These are phyloP conservation scores for Nemania abortiva DNA, from an alignment of 2,329 filamentous ascomycete genomes.

Conservation along the genomic window DNA sequence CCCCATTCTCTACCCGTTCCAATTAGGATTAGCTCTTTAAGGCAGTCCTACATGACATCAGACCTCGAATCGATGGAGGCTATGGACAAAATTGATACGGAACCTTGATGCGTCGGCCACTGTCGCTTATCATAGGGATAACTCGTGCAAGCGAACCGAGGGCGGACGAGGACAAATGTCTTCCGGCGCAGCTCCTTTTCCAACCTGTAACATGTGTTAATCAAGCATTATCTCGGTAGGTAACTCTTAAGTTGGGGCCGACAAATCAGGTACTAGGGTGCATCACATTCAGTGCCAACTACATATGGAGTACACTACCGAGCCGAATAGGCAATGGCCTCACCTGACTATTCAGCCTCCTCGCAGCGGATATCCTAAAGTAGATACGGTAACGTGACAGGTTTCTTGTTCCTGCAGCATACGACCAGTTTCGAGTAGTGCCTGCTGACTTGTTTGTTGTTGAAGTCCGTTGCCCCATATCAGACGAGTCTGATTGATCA, in stretches of 20 bases:
- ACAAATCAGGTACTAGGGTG: not conserved
- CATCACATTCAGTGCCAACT: not conserved
- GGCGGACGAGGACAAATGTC: no score
- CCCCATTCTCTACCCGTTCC: not conserved
- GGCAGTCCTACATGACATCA: constrained; percentile 6
- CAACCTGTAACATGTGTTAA: constrained; percentile 1
- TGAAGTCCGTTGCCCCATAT: not conserved
- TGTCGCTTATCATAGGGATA: constrained; percentile 25
- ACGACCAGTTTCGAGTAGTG: not conserved
- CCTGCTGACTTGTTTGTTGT: constrained; percentile 1
- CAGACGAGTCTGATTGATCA: constrained; percentile 5
- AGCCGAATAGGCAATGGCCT: not conserved
- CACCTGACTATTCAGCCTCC: constrained; percentile 27
- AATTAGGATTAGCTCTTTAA: not conserved
- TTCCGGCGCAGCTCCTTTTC: not conserved
- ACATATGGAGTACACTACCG: not conserved
- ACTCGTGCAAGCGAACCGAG: constrained; percentile 7
- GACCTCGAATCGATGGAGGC: not conserved
- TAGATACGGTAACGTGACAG: constrained; percentile 3
- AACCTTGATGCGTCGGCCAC: constrained; percentile 6
- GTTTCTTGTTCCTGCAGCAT: constrained; percentile 13
- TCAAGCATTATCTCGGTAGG: not conserved
- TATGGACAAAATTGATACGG: not conserved
- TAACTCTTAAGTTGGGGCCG: not conserved
- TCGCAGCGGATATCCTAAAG: constrained; percentile 16